Percentiles rank a stretch among this genome's conserved stretches.
Evolutionary conservation across 441 rosid species (phyloP).

Genomic region (Rhodomyrtus psidioides): DNA sequence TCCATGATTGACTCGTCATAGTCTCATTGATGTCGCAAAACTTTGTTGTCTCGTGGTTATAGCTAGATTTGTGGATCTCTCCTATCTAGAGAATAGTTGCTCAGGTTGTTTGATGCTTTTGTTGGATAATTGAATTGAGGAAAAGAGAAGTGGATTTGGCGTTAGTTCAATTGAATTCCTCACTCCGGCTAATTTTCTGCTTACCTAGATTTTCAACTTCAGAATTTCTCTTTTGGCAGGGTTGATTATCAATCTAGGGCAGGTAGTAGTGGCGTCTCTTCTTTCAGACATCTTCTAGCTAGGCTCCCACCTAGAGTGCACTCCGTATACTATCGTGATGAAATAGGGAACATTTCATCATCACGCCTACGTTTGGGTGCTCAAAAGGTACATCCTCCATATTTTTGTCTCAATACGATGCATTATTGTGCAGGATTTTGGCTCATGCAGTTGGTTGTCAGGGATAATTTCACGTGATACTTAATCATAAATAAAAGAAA

Average conservation of each 20-base stretch:
- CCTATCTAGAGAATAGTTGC: background rate
- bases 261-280: conserved; percentile 52
- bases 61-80: background rate
- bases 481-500: background rate
- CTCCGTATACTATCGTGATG: conserved; percentile 94
- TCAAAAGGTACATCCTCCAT: conserved; percentile 40
- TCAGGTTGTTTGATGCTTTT: background rate
- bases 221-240: conserved; percentile 48
- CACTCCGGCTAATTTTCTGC: background rate
- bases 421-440: background rate
- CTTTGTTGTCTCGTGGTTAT: background rate
- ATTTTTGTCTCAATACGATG: background rate
- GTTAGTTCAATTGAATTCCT: background rate
- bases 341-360: conserved; percentile 95
- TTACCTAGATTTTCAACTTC: background rate
- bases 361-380: conserved; percentile 75
- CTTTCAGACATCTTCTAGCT: conserved; percentile 74
- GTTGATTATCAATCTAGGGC: conserved; percentile 92
- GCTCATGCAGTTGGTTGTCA: background rate
- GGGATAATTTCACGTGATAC: background rate
- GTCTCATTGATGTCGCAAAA: background rate
- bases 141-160: background rate
- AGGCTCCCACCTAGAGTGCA: conserved; percentile 90
- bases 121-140: background rate
- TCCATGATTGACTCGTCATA: background rate